Evolutionary conservation across 352 stramenopile genomes (phyloP).

Genomic region (Peronospora belbahrii): DNA sequence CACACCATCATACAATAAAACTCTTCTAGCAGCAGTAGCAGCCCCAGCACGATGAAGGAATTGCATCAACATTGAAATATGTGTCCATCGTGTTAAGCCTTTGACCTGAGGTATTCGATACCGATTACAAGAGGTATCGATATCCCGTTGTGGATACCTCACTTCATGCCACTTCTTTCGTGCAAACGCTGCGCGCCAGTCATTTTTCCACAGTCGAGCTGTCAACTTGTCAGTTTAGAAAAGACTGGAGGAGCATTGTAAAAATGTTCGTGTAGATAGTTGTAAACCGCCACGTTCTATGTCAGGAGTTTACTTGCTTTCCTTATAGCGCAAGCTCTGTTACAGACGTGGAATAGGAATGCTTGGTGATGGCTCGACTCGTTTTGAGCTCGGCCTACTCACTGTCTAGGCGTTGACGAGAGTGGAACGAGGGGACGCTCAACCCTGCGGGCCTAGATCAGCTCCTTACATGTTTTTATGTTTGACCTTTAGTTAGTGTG

Average conservation of each 20-base stretch:
- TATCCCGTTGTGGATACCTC: no score
- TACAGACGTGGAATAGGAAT: slow-evolving; percentile 78
- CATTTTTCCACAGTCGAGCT: slow-evolving; percentile 7
- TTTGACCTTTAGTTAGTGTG: background rate
- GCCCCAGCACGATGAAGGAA: slow-evolving; percentile 15
- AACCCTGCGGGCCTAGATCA: slow-evolving; percentile 59
- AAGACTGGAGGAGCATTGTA: no score
- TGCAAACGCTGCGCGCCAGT: slow-evolving; percentile 10
- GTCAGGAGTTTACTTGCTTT: slow-evolving; percentile 75
- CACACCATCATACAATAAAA: background rate
- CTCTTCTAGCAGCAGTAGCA: background rate
- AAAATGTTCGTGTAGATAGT: slow-evolving; percentile 1
- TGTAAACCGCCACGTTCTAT: slow-evolving; percentile 47
- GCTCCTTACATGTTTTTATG: slow-evolving; percentile 47
- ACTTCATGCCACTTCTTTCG: slow-evolving; percentile 12
- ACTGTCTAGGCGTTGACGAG: slow-evolving; percentile 69
- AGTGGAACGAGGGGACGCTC: slow-evolving; percentile 46
- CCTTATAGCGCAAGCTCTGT: slow-evolving; percentile 67
- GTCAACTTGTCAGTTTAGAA: no score
- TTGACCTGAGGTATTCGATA: slow-evolving; percentile 2
- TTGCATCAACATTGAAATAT: slow-evolving; percentile 8
- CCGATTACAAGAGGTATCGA: background rate
- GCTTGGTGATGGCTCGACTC: slow-evolving; percentile 48
- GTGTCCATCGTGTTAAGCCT: background rate
- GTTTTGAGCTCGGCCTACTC: slow-evolving; percentile 57